A percentile compares a stretch with the other conserved stretches of the same genome.
Evolutionary conservation across 129 eudicot species (phyloP).

Genomic region (Chrysanthemum lavandulifolium): DNA sequence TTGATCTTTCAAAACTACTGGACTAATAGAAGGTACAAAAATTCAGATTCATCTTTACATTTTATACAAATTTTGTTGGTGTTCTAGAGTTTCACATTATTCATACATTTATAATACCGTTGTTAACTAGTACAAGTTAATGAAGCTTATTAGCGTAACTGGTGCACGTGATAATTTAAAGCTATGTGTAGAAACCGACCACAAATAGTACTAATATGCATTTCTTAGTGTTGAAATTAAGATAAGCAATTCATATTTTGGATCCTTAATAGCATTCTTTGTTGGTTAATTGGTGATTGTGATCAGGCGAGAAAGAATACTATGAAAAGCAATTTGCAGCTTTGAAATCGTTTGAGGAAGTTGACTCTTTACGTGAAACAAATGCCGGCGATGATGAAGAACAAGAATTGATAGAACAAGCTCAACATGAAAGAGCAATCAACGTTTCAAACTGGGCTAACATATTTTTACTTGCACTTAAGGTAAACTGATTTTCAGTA

Average conservation of each 20-base stretch:
- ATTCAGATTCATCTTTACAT: neutral
- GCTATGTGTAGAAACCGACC: neutral
- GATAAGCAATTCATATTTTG: neutral
- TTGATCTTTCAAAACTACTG: constrained; percentile 66
- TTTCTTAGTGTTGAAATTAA: neutral
- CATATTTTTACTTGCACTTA: constrained; percentile 46
- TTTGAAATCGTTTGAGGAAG: constrained; percentile 65
- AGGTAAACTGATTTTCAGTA: constrained; percentile 34
- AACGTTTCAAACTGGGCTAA: constrained; percentile 64
- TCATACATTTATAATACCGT: neutral
- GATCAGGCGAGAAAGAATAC: constrained; percentile 66
- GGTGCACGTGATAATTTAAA: constrained; percentile 12
- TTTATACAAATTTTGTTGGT: neutral
- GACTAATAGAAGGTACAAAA: constrained; percentile 54
- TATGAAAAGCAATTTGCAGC: constrained; percentile 67
- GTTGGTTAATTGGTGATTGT: constrained; percentile 11
- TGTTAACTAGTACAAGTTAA: neutral
- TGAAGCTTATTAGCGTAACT: constrained; percentile 18
- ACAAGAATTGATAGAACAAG: constrained; percentile 45
- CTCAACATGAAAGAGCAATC: constrained; percentile 64
- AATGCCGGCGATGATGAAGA: constrained; percentile 37
- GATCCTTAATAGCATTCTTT: neutral
- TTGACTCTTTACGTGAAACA: constrained; percentile 41
- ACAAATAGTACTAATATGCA: constrained; percentile 14
- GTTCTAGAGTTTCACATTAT: no score